Evolutionary conservation across 345 rosid genomes (phyloP), one percentile per base, ranked within the genome.

Genomic region (Gossypium longicalyx): DNA sequence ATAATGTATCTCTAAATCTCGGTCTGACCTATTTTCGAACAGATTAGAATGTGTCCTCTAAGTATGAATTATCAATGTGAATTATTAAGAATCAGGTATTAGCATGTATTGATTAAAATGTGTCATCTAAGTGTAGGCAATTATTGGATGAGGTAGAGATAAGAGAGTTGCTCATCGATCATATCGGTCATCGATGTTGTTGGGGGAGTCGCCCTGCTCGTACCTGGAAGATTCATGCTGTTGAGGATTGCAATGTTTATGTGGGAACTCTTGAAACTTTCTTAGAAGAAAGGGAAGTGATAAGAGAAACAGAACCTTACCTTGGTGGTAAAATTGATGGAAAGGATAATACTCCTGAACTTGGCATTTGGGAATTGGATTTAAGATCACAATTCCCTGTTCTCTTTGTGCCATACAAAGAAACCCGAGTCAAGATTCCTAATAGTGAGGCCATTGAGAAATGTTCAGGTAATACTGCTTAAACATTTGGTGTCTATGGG

Each of bases 141-240:
- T 74, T 82, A 71, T 82, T 95, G 80, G 99, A 93, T 83, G 99
- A 90, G 84, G 88, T 93, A 64, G 98, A 93, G 79, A 93, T 93
- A 79, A 85, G 96, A 48, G 97, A 91, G 81, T 85, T 95, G 79
- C 97, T 95, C n/a, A 89, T 95, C 70, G 96, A 93, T 77, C 96
- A 91, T 74, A 88, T 95, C 11, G 97, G 94, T 41, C 99, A 93
- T 75, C 93, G 90, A 61, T 95, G 97, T 67, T 95, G 99, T 83
- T 93, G 98, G 98, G 99, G 98, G 76, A 95, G 99, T 74, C 94
- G 89, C 72, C 99, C 96, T 34, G 94, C 99, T 85, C 89, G 99
- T 51, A 86, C 97, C 4, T 95, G 99, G 98, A 95, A 83, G 86
- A 95, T 95, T 84, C 91, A 65, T 41, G 81, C 91, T 0, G 75